Evolutionary conservation across 2,329 filamentous ascomycete genomes (phyloP).

Genomic region (Achaetomium macrosporum): DNA sequence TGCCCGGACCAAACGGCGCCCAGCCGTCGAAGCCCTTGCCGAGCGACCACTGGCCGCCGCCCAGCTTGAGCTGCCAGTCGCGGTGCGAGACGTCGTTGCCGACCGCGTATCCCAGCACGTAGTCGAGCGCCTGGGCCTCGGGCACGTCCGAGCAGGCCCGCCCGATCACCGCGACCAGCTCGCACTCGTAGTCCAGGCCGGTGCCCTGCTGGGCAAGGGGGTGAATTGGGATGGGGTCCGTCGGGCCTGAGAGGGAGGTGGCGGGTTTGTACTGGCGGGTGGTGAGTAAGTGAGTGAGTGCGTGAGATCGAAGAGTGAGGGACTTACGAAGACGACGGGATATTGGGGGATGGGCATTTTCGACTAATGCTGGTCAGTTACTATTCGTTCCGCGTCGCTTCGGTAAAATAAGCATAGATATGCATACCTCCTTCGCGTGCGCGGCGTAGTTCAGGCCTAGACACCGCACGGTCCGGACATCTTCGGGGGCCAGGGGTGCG

Average conservation of each 20-base stretch:
- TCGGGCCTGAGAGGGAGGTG: conserved; percentile 59
- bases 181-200: conserved; percentile 75
- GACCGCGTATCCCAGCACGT: conserved; percentile 68
- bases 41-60: conserved; percentile 63
- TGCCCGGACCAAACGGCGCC: conserved; percentile 67
- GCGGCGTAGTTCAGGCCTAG: conserved; percentile 67
- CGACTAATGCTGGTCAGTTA: conserved; percentile 34
- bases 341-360: conserved; percentile 64
- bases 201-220: conserved; percentile 56
- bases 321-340: conserved; percentile 61
- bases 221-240: conserved; percentile 61
- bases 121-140: conserved; percentile 59
- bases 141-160: conserved; percentile 59
- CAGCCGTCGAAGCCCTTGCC: conserved; percentile 73
- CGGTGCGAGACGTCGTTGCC: conserved; percentile 78
- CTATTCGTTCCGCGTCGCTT: too few species aligned
- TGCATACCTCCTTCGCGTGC: conserved; percentile 57
- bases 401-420: neutral
- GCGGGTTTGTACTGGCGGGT: conserved; percentile 55
- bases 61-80: conserved; percentile 66
- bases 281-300: neutral
- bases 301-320: neutral
- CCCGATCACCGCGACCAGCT: conserved; percentile 68
- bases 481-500: conserved; percentile 55
- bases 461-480: conserved; percentile 62